Percentiles rank a stretch among this genome's conserved stretches.
phyloP scores from a whole-genome alignment of 345 rosid species.

The Corymbia maculata region DNA sequence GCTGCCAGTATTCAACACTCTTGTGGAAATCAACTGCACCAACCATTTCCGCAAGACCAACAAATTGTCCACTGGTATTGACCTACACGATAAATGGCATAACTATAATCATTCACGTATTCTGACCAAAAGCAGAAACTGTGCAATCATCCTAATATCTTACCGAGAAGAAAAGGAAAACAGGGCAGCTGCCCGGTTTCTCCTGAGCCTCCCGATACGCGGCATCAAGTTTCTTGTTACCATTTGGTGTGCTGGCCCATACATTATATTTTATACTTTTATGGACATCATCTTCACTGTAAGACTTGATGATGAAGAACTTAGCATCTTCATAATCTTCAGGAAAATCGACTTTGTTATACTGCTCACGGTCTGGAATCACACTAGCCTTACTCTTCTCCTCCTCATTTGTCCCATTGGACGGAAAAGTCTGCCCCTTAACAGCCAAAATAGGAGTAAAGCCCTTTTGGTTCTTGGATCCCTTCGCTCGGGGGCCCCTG shows the following conservation, averaged over 20 bases:
- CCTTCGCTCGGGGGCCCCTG: constrained; percentile 86
- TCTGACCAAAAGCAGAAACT: background rate
- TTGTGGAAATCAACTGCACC: constrained; percentile 84
- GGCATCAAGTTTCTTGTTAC: constrained; percentile 91
- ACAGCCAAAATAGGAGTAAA: constrained; percentile 24
- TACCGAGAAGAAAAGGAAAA: constrained; percentile 86
- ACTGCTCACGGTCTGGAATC: constrained; percentile 50
- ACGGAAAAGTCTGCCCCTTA: constrained; percentile 37
- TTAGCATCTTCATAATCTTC: constrained; percentile 61
- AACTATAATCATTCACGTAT: background rate
- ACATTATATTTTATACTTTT: constrained; percentile 86
- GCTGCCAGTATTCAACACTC: constrained; percentile 86
- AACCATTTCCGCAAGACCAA: constrained; percentile 88
- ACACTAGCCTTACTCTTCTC: constrained; percentile 22
- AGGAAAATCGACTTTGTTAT: constrained; percentile 62
- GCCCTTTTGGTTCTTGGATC: constrained; percentile 53
- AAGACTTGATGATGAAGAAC: constrained; percentile 84
- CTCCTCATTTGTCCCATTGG: constrained; percentile 21
- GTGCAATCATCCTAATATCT: background rate
- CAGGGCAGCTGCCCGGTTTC: constrained; percentile 62
- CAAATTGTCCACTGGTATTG: constrained; percentile 94
- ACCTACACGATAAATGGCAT: constrained; percentile 30
- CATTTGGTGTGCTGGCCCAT: constrained; percentile 96
- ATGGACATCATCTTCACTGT: constrained; percentile 98
- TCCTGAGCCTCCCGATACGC: constrained; percentile 78